These are phyloP conservation scores for Agaricales sp. DNA, from an alignment of 1,284 basidiomycete species.

Conservation along the genomic window DNA sequence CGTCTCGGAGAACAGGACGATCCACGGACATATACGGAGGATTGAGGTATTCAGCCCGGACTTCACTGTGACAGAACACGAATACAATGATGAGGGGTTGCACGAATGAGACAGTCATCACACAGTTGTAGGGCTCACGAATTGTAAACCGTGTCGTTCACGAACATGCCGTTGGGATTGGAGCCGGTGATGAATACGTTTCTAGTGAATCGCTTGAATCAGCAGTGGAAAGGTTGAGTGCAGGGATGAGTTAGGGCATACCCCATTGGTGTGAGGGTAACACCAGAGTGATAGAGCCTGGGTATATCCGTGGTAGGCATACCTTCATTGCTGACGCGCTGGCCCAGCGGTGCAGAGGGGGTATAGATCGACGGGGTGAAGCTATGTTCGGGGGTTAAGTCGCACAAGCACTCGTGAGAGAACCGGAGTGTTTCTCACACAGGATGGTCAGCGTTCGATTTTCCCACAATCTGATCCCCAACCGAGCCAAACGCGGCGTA, in stretches of 20 bases:
- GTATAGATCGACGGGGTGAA: slow-evolving; percentile 42
- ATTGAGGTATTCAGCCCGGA: neutral
- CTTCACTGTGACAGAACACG: neutral
- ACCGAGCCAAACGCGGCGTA: slow-evolving; percentile 35
- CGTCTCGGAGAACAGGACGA: neutral
- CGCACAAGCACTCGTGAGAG: neutral
- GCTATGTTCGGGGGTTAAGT: slow-evolving; percentile 8
- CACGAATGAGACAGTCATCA: neutral
- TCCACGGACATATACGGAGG: neutral
- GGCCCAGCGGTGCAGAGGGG: slow-evolving; percentile 31
- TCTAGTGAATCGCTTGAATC: too few species aligned
- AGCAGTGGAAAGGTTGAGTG: too few species aligned
- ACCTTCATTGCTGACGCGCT: slow-evolving; percentile 33
- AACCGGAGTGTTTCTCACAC: slow-evolving; percentile 10
- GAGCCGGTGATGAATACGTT: neutral
- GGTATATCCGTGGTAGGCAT: slow-evolving; percentile 35
- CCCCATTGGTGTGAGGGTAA: slow-evolving; percentile 29
- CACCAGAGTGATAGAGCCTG: slow-evolving; percentile 33
- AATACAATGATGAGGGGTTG: neutral
- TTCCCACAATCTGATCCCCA: slow-evolving; percentile 21
- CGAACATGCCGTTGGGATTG: neutral
- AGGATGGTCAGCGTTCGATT: slow-evolving; percentile 37
- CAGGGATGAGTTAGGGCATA: too few species aligned
- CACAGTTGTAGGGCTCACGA: neutral
- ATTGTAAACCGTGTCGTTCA: neutral